A percentile compares a stretch with the other conserved stretches of the same genome.
phyloP scores from a whole-genome alignment of 371 early-diverging fungal species.

The Haplosporangium sp. region DNA sequence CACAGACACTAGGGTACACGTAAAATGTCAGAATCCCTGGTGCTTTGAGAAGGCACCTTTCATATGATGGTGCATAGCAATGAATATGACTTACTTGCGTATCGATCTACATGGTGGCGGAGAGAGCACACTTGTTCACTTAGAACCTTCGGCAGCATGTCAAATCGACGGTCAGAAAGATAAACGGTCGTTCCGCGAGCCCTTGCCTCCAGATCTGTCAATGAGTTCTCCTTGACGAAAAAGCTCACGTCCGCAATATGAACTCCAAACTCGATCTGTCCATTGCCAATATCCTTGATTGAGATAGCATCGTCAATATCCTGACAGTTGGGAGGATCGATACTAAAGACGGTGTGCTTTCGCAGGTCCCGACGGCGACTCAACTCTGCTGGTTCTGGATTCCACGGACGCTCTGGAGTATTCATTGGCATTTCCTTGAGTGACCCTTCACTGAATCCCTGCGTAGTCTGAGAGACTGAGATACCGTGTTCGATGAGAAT shows the following conservation, averaged over 20 bases:
- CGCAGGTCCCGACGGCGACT: slow-evolving; percentile 65
- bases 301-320: slow-evolving; percentile 98
- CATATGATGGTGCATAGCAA: not conserved
- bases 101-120: slow-evolving; percentile 82
- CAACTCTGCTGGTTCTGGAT: slow-evolving; percentile 66
- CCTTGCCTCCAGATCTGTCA: slow-evolving; percentile 90
- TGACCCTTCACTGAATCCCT: slow-evolving; percentile 73
- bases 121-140: slow-evolving; percentile 91
- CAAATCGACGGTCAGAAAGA: slow-evolving; percentile 91
- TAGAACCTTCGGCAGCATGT: slow-evolving; percentile 97
- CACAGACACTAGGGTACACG: slow-evolving; percentile 68
- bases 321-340: slow-evolving; percentile 94
- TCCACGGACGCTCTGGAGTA: slow-evolving; percentile 66
- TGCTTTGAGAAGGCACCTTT: not conserved
- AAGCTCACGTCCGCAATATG: slow-evolving; percentile 99
- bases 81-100: slow-evolving; percentile 65
- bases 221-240: slow-evolving; percentile 83
- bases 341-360: slow-evolving; percentile 65
- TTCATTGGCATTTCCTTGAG: slow-evolving; percentile 78
- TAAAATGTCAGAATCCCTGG: not conserved
- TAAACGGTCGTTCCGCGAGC: slow-evolving; percentile 96
- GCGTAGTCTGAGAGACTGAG: slow-evolving; percentile 77
- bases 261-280: slow-evolving; percentile 83
- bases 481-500: slow-evolving; percentile 84
- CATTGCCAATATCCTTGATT: slow-evolving; percentile 64